Conservation (phyloP, 805 yeast genomes). For the Yarrowia sp. region DNA sequence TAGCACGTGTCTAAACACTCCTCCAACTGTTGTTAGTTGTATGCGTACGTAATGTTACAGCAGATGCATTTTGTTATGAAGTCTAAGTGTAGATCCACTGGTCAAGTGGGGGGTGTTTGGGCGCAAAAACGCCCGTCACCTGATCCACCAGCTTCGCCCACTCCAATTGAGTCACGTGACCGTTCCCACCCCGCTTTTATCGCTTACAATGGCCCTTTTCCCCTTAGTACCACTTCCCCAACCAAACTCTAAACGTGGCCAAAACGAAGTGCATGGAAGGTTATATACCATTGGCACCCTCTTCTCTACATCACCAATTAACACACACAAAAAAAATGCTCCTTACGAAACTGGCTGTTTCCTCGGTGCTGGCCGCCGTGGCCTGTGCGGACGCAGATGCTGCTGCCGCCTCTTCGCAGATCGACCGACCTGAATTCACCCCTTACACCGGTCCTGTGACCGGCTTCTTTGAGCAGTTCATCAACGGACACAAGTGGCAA, state of each 20-base stretch:
- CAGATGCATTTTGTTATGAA: too few species aligned
- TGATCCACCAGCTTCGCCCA: too few species aligned
- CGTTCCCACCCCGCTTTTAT: background rate
- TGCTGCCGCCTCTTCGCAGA: background rate
- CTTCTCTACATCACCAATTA: background rate
- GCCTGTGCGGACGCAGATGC: conserved; percentile 15
- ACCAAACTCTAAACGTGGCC: conserved; percentile 20
- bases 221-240: background rate
- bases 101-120: too few species aligned
- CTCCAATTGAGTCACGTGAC: too few species aligned
- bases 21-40: too few species aligned
- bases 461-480: conserved; percentile 68
- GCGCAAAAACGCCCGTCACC: too few species aligned
- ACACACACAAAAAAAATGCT: background rate
- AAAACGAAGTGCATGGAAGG: conserved; percentile 10
- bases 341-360: conserved; percentile 23
- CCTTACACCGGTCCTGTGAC: conserved; percentile 25
- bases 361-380: conserved; percentile 26
- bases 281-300: background rate
- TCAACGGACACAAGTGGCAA: conserved; percentile 51
- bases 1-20: too few species aligned
- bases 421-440: conserved; percentile 22
- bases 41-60: too few species aligned
- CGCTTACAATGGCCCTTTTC: background rate
- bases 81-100: too few species aligned